These are phyloP conservation scores for Podaxis carcinomalis DNA, from an alignment of 768 basidiomycete species.

Conservation along the genomic window DNA sequence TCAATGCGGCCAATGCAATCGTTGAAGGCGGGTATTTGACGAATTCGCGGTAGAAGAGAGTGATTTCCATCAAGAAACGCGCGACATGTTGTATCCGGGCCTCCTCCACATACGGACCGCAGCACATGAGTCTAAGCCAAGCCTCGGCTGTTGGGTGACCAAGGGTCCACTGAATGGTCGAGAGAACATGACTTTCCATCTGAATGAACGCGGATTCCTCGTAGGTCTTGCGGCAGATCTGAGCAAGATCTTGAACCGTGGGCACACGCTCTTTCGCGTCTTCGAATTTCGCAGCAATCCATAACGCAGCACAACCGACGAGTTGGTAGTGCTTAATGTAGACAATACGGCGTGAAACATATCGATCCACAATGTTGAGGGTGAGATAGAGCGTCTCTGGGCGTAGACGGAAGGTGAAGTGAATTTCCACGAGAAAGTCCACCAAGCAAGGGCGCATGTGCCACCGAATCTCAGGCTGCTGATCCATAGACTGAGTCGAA, in stretches of 20 bases:
- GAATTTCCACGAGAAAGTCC: slow-evolving; percentile 98
- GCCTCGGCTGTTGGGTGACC: slow-evolving; percentile 98
- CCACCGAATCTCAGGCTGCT: slow-evolving; percentile 98
- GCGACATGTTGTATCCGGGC: slow-evolving; percentile 92
- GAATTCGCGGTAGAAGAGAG: slow-evolving; percentile 96
- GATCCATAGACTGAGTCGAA: slow-evolving; percentile 95
- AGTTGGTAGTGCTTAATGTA: slow-evolving; percentile 99
- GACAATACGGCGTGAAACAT: slow-evolving; percentile 96
- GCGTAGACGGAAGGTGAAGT: slow-evolving; percentile 95
- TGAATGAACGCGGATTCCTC: slow-evolving; percentile 98
- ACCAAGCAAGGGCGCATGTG: slow-evolving; percentile 99
- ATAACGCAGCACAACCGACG: slow-evolving; percentile 95
- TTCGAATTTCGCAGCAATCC: slow-evolving; percentile 99
- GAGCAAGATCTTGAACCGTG: slow-evolving; percentile 88
- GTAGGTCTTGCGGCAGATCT: slow-evolving; percentile 95
- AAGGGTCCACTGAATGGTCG: slow-evolving; percentile 93
- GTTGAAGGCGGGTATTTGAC: slow-evolving; percentile 80
- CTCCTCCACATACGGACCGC: slow-evolving; percentile 74
- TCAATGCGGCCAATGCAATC: slow-evolving; percentile 86
- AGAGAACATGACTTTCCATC: slow-evolving; percentile 97
- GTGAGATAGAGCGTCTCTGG: slow-evolving; percentile 99
- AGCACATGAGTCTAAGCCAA: slow-evolving; percentile 86
- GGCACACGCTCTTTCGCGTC: slow-evolving; percentile 98
- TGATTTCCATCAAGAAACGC: slow-evolving; percentile 98
- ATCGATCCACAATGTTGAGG: slow-evolving; percentile 98